phyloP scores from a whole-genome alignment of 2,329 filamentous ascomycete genomes.

The Pseudogymnoascus sp. region DNA sequence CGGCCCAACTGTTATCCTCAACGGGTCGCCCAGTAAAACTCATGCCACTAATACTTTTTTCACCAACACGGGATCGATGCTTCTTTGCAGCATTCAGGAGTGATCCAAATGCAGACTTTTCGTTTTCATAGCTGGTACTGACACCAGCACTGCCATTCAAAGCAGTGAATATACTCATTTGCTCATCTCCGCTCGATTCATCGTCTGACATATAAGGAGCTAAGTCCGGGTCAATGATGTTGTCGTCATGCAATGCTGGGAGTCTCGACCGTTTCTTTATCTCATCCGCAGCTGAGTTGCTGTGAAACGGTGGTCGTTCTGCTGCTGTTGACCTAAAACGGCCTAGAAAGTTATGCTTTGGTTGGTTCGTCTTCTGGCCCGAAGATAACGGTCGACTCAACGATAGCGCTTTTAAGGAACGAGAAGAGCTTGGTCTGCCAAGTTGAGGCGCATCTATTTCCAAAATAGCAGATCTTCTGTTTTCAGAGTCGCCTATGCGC shows the following conservation, averaged over 20 bases:
- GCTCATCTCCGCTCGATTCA: conserved; percentile 86
- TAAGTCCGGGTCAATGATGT: conserved; percentile 94
- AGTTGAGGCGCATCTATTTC: conserved; percentile 82
- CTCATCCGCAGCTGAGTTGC: conserved; percentile 61
- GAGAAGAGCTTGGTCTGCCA: conserved; percentile 84
- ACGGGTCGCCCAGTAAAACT: conserved; percentile 57
- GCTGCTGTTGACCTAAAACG: conserved; percentile 64
- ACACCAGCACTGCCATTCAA: conserved; percentile 58
- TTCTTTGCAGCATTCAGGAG: conserved; percentile 67
- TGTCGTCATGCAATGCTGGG: conserved; percentile 95
- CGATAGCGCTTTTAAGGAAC: conserved; percentile 71
- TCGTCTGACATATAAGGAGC: conserved; percentile 93
- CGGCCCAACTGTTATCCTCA: conserved; percentile 52
- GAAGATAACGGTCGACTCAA: conserved; percentile 64
- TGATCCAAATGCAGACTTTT: conserved; percentile 61
- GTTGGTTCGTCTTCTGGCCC: conserved; percentile 76
- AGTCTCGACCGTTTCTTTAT: conserved; percentile 56
- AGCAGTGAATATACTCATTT: conserved; percentile 74
- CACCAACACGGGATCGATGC: conserved; percentile 60
- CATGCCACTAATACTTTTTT: conserved; percentile 65
- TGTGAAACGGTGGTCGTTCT: conserved; percentile 80
- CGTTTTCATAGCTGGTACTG: conserved; percentile 61
- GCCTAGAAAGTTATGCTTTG: conserved; percentile 74
- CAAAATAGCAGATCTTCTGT: conserved; percentile 77
- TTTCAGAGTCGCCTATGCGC: conserved; percentile 62